Conservation (phyloP, 345 rosid genomes). For the Hibiscus tridactylites region DNA sequence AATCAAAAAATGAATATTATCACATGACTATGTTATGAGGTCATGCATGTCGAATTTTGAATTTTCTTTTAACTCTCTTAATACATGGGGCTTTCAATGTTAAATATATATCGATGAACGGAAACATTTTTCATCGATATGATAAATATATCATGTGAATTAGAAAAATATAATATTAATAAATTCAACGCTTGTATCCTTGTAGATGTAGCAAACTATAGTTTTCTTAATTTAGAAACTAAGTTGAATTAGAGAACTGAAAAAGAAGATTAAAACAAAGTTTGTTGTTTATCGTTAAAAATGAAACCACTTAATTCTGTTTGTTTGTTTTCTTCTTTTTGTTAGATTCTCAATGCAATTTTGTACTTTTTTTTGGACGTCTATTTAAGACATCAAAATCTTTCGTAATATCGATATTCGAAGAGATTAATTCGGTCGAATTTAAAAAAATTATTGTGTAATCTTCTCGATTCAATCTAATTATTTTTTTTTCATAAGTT, state of each 20-base stretch:
- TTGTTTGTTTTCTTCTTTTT: not conserved
- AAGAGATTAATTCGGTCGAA: not conserved
- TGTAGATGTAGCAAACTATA: too few species aligned
- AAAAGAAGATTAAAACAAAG: not conserved
- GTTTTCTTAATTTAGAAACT: not conserved
- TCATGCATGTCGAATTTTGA: too few species aligned
- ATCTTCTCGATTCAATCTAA: not conserved
- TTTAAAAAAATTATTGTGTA: not conserved
- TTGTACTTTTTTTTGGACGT: too few species aligned
- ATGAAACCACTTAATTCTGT: not conserved
- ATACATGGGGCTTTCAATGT: too few species aligned
- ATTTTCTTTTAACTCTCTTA: too few species aligned
- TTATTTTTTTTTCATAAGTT: not conserved
- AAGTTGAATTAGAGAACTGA: not conserved
- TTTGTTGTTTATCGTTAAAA: not conserved
- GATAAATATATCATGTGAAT: too few species aligned
- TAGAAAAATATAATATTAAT: too few species aligned
- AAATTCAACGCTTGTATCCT: too few species aligned
- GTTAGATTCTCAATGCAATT: not conserved
- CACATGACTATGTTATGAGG: too few species aligned
- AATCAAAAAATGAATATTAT: too few species aligned
- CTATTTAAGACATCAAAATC: not conserved
- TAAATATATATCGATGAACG: too few species aligned
- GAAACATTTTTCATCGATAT: too few species aligned
- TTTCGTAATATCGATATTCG: not conserved